Evolutionary conservation across 768 basidiomycete genomes (phyloP).

Genomic region (Inosperma sp.): DNA sequence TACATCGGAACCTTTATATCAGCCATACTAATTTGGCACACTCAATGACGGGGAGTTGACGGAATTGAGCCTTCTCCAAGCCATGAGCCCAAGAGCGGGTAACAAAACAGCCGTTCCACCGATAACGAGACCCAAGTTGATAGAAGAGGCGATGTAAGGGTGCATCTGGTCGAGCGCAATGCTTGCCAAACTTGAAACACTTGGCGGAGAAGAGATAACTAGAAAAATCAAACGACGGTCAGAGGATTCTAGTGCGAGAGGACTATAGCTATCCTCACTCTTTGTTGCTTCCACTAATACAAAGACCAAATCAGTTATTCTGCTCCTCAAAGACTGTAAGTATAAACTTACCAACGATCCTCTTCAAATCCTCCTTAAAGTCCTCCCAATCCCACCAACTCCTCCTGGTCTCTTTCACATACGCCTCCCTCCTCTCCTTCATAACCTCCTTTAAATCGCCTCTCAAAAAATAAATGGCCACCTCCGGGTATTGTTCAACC

Average conservation of each 20-base stretch:
- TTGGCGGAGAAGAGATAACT: conserved; percentile 11
- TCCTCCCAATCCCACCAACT: conserved; percentile 23
- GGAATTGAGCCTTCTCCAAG: conserved; percentile 18
- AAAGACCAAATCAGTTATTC: conserved; percentile 4
- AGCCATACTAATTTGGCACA: background rate
- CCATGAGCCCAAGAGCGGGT: conserved; percentile 24
- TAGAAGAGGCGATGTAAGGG: conserved; percentile 25
- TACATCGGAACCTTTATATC: too few species aligned
- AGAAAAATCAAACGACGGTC: background rate
- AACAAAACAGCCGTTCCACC: conserved; percentile 26
- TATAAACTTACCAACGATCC: conserved; percentile 22
- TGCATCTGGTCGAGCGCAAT: conserved; percentile 20
- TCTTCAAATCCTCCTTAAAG: conserved; percentile 24
- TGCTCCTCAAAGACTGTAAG: background rate
- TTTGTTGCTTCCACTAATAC: conserved; percentile 17
- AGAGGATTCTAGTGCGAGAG: background rate
- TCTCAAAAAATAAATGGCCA: conserved; percentile 25
- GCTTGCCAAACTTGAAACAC: conserved; percentile 10
- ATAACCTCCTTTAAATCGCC: conserved; percentile 27
- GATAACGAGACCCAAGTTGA: conserved; percentile 24
- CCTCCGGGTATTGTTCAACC: conserved; percentile 21
- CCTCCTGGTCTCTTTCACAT: conserved; percentile 13
- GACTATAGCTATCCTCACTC: conserved; percentile 12
- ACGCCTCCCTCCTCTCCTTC: conserved; percentile 18
- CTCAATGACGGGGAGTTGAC: background rate